These are phyloP conservation scores for Elsinoe necatrix DNA, from an alignment of 2,329 filamentous ascomycete species.

Conservation along the genomic window DNA sequence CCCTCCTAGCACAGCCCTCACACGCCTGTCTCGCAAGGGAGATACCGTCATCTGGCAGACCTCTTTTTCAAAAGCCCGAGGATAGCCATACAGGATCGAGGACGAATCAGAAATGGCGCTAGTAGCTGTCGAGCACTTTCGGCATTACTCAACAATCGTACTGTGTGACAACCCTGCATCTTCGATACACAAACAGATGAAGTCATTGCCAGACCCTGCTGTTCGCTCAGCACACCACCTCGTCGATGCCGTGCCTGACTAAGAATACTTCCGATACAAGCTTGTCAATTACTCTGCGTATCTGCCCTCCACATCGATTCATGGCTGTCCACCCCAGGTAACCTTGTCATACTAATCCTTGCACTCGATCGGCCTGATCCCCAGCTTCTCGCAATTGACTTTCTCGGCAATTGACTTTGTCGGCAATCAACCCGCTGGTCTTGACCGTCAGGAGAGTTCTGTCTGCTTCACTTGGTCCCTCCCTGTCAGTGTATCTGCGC, in stretches of 20 bases:
- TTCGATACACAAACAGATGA: neutral
- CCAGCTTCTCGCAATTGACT: neutral
- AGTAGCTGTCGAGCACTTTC: neutral
- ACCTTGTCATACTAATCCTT: neutral
- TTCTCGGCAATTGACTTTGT: neutral
- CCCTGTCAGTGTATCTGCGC: neutral
- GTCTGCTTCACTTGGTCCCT: constrained; percentile 2
- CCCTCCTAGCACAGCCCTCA: neutral
- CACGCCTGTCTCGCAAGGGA: neutral
- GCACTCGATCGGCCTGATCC: neutral
- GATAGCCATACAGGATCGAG: neutral
- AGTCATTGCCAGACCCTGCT: constrained; percentile 2
- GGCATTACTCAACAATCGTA: neutral
- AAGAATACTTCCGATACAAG: constrained; percentile 1
- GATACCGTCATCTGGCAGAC: neutral
- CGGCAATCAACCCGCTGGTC: neutral
- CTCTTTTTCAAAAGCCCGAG: neutral
- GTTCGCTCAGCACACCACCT: neutral
- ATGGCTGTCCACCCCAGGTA: neutral
- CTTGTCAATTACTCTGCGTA: neutral
- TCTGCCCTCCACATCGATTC: neutral
- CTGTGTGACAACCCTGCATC: neutral
- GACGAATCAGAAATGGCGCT: constrained; percentile 1
- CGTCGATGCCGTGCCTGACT: neutral
- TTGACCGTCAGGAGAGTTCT: neutral